phyloP scores from a whole-genome alignment of 306 rosid genomes.

The Cyclanthera cordifolia region DNA sequence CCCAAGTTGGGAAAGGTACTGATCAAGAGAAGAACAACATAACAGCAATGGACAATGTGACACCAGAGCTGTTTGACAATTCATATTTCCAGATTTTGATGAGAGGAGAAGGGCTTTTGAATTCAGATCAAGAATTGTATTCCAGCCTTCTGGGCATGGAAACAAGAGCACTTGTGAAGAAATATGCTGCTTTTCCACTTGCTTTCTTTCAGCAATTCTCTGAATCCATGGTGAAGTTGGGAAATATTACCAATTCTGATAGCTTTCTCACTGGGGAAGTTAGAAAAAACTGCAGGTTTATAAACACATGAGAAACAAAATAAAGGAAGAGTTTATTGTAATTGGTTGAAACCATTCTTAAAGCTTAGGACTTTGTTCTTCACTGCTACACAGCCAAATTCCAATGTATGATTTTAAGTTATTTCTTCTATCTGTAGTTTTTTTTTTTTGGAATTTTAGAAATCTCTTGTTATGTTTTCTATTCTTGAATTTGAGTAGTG shows the following conservation, averaged over 20 bases:
- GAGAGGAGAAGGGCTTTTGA: constrained; percentile 61
- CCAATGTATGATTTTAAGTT: not conserved
- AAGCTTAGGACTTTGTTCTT: too few species aligned
- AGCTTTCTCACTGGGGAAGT: constrained; percentile 62
- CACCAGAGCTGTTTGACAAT: constrained; percentile 76
- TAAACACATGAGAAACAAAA: constrained; percentile 40
- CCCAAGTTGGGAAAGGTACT: constrained; percentile 25
- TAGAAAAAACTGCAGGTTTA: constrained; percentile 77
- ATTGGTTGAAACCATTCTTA: not conserved
- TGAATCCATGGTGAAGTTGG: constrained; percentile 83
- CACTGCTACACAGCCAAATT: too few species aligned
- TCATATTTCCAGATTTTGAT: constrained; percentile 58
- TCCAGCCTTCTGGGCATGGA: constrained; percentile 49
- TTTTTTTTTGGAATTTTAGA: not conserved
- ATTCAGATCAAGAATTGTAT: constrained; percentile 69
- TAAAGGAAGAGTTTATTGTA: not conserved
- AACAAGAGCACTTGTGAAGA: constrained; percentile 55
- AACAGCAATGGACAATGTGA: constrained; percentile 62
- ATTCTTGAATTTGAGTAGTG: not conserved
- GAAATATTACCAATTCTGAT: constrained; percentile 56
- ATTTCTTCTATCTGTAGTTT: not conserved
- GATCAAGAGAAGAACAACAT: constrained; percentile 51
- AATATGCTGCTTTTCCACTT: constrained; percentile 51
- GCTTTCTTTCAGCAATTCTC: constrained; percentile 84
- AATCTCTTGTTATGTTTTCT: not conserved